phyloP scores from a whole-genome alignment of 371 early-diverging fungal species.

The Thermomucor indicae-seudaticae region DNA sequence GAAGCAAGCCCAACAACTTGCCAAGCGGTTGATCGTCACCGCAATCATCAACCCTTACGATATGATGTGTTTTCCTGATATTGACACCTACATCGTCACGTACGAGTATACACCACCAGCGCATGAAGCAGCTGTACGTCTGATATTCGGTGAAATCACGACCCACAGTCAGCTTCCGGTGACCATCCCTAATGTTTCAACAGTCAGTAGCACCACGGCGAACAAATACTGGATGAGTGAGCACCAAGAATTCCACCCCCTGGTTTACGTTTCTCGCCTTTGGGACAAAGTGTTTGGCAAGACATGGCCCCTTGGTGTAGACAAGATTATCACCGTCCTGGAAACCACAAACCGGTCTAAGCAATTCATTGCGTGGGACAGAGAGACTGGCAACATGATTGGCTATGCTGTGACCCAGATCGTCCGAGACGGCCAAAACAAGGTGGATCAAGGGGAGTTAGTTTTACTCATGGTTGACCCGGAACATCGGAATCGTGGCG shows the following conservation, averaged over 20 bases:
- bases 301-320: constrained; percentile 24
- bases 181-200: constrained; percentile 19
- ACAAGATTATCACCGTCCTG: constrained; percentile 21
- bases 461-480: constrained; percentile 34
- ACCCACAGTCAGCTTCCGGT: constrained; percentile 26
- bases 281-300: constrained; percentile 22
- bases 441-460: constrained; percentile 28
- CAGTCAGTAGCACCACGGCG: neutral
- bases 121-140: constrained; percentile 32
- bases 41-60: constrained; percentile 49
- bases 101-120: constrained; percentile 50
- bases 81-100: constrained; percentile 37
- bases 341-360: constrained; percentile 8
- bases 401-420: constrained; percentile 39
- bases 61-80: constrained; percentile 30
- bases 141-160: constrained; percentile 37
- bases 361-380: constrained; percentile 20
- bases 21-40: constrained; percentile 22
- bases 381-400: constrained; percentile 11
- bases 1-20: constrained; percentile 12
- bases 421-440: constrained; percentile 2
- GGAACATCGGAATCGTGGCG: constrained; percentile 17
- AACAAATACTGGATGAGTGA: neutral
- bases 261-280: constrained; percentile 11
- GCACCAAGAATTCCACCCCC: constrained; percentile 4